Evolutionary conservation across 2,329 filamentous ascomycete species (phyloP), one percentile per base, ranked within the genome.

Genomic region (Basipetospora chlamydospora): DNA sequence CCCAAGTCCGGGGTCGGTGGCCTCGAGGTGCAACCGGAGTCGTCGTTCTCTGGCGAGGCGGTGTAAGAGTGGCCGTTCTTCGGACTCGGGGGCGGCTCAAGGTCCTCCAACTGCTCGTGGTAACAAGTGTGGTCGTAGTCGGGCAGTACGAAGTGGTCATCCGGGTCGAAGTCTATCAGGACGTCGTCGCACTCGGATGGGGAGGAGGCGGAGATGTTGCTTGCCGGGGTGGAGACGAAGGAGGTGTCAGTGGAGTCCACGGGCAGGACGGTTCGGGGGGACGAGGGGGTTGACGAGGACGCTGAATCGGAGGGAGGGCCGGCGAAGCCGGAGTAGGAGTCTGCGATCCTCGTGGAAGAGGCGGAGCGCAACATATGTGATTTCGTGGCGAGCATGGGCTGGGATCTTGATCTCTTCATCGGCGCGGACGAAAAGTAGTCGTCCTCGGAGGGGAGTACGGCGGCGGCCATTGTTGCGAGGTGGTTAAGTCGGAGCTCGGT

Each of bases 151-250:
- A 67, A 61, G 36, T 60, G 59, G 29, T 73, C 66, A 26, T 67
- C 61, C 26, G 61, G 53, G 5, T 51, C 47, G 15, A 56, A 51
- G 41, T 68, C 59, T 31, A 65, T 56, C 28, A 60, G 52, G 38
- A 69, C 55, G 30, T 67, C 63, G 35, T 74, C 70, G 47, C 61
- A 68, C 40, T 70, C 67, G 32, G 66, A 70, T 38, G 70, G 66
- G 32, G 66, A 70, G 38, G 70, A 66, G 38, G 80, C 56, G 10
- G 75, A 80, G 38, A 77, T 56, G 45, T 69, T 78, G 46, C 73
- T 77, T 13, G 70, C 67, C 4, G 75, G 69, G 3, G 75, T 80
- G 2, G 77, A 79, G 17, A 65, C 62, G 49, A 66, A 71, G 2
- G 75, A 77, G 4, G 67, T 64, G 39, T 66, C 60, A 16, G 59